Evolutionary conservation across 2,329 filamentous ascomycete species (phyloP).

Genomic region (Pseudocercospora crystallina): DNA sequence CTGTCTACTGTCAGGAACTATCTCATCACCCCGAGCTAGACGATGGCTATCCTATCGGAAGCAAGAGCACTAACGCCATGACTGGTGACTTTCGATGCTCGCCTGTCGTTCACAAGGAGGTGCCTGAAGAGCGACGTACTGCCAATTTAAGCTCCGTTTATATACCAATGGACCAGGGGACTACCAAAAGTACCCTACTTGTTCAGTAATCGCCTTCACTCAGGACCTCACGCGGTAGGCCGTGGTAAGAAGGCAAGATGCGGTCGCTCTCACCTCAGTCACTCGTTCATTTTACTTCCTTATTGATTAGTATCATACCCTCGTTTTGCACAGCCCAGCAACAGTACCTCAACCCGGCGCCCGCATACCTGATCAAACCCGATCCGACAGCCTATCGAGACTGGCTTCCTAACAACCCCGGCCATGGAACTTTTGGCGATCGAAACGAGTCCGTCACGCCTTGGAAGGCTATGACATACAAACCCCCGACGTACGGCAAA

Average conservation of each 20-base stretch:
- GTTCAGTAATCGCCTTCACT: too few relatives aligned
- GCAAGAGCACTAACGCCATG: too few relatives aligned
- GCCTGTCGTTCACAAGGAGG: too few relatives aligned
- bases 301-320: background rate
- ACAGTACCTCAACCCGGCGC: conserved; percentile 13
- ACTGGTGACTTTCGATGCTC: too few relatives aligned
- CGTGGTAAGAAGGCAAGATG: background rate
- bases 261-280: background rate
- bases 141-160: too few relatives aligned
- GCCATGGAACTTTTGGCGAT: conserved; percentile 14
- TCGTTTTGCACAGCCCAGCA: conserved; percentile 11
- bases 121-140: too few relatives aligned
- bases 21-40: too few relatives aligned
- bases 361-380: conserved; percentile 14
- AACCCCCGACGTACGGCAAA: background rate
- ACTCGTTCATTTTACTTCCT: conserved; percentile 9
- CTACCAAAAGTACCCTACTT: too few relatives aligned
- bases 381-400: conserved; percentile 14
- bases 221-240: too few relatives aligned
- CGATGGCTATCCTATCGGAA: too few relatives aligned
- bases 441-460: conserved; percentile 17
- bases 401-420: conserved; percentile 13
- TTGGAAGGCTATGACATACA: conserved; percentile 11
- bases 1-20: too few relatives aligned
- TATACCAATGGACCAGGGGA: too few relatives aligned